Percentiles rank a stretch among this genome's conserved stretches.
These are phyloP conservation scores for Boletus rubropictus DNA, from an alignment of 768 basidiomycete species.

Conservation along the genomic window DNA sequence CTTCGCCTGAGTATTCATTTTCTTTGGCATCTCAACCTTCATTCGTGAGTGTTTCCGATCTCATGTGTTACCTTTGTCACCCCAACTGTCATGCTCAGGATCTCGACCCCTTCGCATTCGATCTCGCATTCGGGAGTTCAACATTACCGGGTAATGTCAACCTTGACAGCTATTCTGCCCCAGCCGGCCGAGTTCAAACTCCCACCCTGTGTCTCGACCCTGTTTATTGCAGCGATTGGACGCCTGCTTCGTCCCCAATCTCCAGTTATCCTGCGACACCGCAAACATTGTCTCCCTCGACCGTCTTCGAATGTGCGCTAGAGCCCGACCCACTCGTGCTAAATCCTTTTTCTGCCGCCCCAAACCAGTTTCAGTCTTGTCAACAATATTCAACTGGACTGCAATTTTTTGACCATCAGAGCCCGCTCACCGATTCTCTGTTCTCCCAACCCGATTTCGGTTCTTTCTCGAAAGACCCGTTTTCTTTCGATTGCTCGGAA, in stretches of 20 bases:
- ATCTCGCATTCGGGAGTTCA: slow-evolving; percentile 27
- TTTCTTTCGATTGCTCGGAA: slow-evolving; percentile 22
- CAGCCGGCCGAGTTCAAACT: slow-evolving; percentile 22
- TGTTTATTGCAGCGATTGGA: slow-evolving; percentile 37
- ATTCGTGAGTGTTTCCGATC: slow-evolving; percentile 39
- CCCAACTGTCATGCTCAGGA: slow-evolving; percentile 16
- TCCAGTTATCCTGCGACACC: slow-evolving; percentile 43
- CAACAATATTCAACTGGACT: slow-evolving; percentile 20
- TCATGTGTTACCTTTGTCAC: background rate
- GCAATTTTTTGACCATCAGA: slow-evolving; percentile 17
- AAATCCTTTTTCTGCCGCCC: slow-evolving; percentile 16
- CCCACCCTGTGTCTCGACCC: slow-evolving; percentile 39
- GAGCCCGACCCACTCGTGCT: slow-evolving; percentile 19
- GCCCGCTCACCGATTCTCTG: slow-evolving; percentile 6
- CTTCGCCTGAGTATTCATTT: slow-evolving; percentile 26
- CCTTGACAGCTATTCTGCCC: slow-evolving; percentile 21
- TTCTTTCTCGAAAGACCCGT: slow-evolving; percentile 21
- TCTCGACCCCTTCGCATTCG: slow-evolving; percentile 28
- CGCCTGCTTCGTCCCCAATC: slow-evolving; percentile 37
- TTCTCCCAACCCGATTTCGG: slow-evolving; percentile 21
- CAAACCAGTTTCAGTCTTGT: slow-evolving; percentile 12
- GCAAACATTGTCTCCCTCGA: slow-evolving; percentile 30
- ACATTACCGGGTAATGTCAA: slow-evolving; percentile 16
- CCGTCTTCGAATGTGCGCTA: slow-evolving; percentile 19
- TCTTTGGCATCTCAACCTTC: slow-evolving; percentile 39